Evolutionary conservation across 2,329 filamentous ascomycete species (phyloP), one percentile per base, ranked within the genome.

Genomic region (Colletotrichum tabaci): DNA sequence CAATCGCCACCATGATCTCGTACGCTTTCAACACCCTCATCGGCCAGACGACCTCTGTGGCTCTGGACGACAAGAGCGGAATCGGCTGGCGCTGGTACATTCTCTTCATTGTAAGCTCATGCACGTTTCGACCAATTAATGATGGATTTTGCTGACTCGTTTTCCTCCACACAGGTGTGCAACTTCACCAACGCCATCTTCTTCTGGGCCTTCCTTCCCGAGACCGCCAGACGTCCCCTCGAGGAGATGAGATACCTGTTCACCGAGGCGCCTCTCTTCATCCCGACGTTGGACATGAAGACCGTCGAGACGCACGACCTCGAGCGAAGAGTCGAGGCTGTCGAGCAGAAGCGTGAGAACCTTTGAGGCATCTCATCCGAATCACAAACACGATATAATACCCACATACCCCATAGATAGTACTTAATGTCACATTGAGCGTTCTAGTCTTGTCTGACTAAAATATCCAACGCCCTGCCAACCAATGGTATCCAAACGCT

Each of bases 11-110:
- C 6, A 94, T 94, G 92, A 86, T 84, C 0, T 90, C 87, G 13
- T 94, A 93, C 79, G 92, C 92, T 2, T 94, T 93, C 84, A 94
- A 93, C 82, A 93, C 92, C 40, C 89, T 94, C 88, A 93, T 94
- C 67, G 91, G 91, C 1, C 90, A 92, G 78, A 87, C 91, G 12
- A 93, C 91, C 0, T 88, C 88, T 3, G 88, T 90, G 3, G 85
- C 85, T 4, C 82, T 87, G 52, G 79, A 81, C 9, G 78, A 81
- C 38, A 73, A 82, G 74, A 76, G 65, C n/a, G 81, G 79, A n/a
- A 81, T 86, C 57, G 83, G 83, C 62, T 88, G 84, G 82, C 77
- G 78, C 56, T 88, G 80, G 78, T 88, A 87, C 75, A 80, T 85
- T n/a, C 72, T 85, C n/a, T 83, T 86, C 69, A 80, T 83, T 50